Evolutionary conservation across 2,329 filamentous ascomycete genomes (phyloP).

Genomic region (Xylaria sp.): DNA sequence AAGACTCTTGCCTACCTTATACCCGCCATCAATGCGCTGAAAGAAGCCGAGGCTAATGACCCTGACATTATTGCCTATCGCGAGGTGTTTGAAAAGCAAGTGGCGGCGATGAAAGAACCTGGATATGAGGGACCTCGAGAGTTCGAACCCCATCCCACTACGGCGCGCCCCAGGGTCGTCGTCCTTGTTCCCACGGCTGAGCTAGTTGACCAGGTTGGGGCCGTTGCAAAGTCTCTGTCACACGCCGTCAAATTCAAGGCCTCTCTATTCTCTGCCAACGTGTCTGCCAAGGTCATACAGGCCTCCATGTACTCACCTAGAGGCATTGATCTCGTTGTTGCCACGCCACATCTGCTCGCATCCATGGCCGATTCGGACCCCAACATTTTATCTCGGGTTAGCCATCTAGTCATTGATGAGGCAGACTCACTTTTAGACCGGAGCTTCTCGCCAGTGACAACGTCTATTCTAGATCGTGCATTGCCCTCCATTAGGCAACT

Average conservation of each 20-base stretch:
- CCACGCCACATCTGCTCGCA: constrained; percentile 88
- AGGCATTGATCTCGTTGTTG: constrained; percentile 86
- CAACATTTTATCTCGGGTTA: constrained; percentile 90
- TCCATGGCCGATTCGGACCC: constrained; percentile 91
- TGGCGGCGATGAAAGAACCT: constrained; percentile 64
- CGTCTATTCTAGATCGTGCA: constrained; percentile 82
- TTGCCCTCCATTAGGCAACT: constrained; percentile 86
- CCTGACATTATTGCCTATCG: constrained; percentile 67
- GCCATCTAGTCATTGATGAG: constrained; percentile 91
- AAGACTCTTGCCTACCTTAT: constrained; percentile 95
- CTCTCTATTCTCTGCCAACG: constrained; percentile 81
- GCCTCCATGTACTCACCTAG: constrained; percentile 81
- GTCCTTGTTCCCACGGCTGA: constrained; percentile 93
- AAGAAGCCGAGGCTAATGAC: constrained; percentile 75
- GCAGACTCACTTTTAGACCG: constrained; percentile 96
- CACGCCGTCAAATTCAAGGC: constrained; percentile 90
- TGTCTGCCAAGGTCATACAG: constrained; percentile 82
- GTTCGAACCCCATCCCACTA: constrained; percentile 76
- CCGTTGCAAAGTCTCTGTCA: constrained; percentile 81
- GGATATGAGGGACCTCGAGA: constrained; percentile 71
- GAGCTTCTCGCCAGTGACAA: constrained; percentile 87
- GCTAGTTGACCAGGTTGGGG: constrained; percentile 87
- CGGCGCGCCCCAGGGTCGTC: constrained; percentile 82
- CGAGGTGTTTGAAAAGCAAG: constrained; percentile 65
- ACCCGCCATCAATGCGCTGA: constrained; percentile 86